These are phyloP conservation scores for Mercurialis annua DNA, from an alignment of 345 rosid species.

Conservation along the genomic window DNA sequence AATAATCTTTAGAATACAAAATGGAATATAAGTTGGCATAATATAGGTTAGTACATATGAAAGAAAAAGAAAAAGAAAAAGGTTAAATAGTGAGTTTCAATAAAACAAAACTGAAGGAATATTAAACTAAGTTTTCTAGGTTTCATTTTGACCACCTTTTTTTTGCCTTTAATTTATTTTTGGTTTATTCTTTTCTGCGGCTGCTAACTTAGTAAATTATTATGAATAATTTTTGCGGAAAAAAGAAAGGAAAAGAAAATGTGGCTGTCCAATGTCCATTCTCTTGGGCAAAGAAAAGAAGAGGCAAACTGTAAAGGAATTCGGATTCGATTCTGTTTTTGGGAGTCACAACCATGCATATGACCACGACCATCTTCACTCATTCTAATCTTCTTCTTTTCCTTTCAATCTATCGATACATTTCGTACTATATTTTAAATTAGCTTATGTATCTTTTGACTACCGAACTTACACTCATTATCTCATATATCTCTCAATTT, in stretches of 20 bases:
- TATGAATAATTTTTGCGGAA: not conserved
- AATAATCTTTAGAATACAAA: not conserved
- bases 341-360: constrained; percentile 55
- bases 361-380: constrained; percentile 34
- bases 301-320: constrained; percentile 48
- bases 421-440: no score
- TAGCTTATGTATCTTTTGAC: no score
- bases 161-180: constrained; percentile 4
- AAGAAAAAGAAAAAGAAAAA: constrained; percentile 28
- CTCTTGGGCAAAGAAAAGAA: constrained; percentile 50
- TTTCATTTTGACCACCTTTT: constrained; percentile 54
- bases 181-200: constrained; percentile 28
- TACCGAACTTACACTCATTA: no score
- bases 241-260: not conserved
- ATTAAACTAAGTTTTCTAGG: constrained; percentile 42
- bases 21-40: not conserved
- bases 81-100: constrained; percentile 46
- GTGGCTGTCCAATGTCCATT: constrained; percentile 58
- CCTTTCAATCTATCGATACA: not conserved
- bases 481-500: no score
- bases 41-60: no score
- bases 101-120: constrained; percentile 44
- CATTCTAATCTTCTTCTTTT: not conserved
- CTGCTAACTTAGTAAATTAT: constrained; percentile 23
- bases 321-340: constrained; percentile 46